Evolutionary conservation across 331 rosid genomes (phyloP), one percentile per base, ranked within the genome.

Genomic region (Pyracantha coccinea): DNA sequence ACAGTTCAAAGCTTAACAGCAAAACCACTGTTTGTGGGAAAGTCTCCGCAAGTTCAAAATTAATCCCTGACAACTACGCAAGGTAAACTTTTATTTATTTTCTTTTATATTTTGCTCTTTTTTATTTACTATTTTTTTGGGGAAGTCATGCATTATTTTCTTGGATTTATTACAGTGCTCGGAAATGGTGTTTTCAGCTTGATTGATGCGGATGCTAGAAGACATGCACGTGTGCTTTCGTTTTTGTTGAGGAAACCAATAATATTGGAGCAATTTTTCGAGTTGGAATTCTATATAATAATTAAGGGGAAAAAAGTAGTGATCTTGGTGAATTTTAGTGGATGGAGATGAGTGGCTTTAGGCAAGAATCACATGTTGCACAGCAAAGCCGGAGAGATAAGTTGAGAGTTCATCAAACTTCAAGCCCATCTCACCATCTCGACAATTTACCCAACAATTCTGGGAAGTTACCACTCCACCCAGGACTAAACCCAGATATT

Each of bases 381-480:
- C 97, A 95, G 66, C 96, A 92, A 88, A 89, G 90, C 71, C 87
- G 99, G 87, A 96, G 97, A 3, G 92, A 90, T 12, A 95, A 89
- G 80, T 68, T 95, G 73, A 84, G 99, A 85, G 87, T 86, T 53
- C 92, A 83, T 25, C 93, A 86, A 78, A 70, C 71, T 74, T 76
- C 82, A 53, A 47, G 33, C 16, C 24, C 64, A 19, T 32, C 78
- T 27, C 82, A 78, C 59, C 85, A 78, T 61, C 75, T 47, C 54
- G 81, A 81, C 21, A 85, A 77, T 69, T 79, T 73, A 10, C 84
- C 88, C 3, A 73, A 77, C 75, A 75, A 78, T 71, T 55, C 79
- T 14, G 83, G 83, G 19, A 78, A 29, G 52, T 54, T n/a, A n/a
- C 83, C 45, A 76, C 83, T 1, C 27, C 87, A 85, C 68, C 82